Evolutionary conservation across 1,139 yeast species (phyloP).

Genomic region (Trichomonascaceae sp.): DNA sequence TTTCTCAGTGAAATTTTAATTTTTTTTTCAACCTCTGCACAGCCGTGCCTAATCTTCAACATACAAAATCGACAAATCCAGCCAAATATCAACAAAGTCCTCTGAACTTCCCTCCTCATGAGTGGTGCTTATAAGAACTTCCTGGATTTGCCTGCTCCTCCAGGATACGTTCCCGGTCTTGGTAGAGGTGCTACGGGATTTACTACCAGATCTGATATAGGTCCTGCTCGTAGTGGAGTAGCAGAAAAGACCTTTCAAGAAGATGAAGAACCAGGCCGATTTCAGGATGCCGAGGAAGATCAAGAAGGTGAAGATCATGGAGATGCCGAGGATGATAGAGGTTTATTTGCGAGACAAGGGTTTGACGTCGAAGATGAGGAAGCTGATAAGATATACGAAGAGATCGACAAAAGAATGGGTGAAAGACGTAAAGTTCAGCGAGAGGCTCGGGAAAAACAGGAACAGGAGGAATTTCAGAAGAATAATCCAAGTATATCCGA

Average conservation of each 20-base stretch:
- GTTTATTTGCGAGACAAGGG: constrained; percentile 29
- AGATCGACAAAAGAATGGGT: constrained; percentile 54
- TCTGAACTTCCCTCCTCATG: not conserved
- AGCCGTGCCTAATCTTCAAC: constrained; percentile 13
- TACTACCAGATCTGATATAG: constrained; percentile 76
- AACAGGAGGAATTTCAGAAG: constrained; percentile 23
- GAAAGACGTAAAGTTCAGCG: constrained; percentile 36
- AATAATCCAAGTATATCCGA: constrained; percentile 33
- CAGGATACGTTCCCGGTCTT: constrained; percentile 84
- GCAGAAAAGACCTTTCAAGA: constrained; percentile 37
- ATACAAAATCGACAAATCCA: no score
- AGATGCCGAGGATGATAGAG: constrained; percentile 38
- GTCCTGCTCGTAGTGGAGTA: constrained; percentile 39
- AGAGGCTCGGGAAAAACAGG: constrained; percentile 30
- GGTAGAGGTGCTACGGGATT: constrained; percentile 97
- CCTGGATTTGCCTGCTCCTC: constrained; percentile 81
- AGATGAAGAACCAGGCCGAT: constrained; percentile 32
- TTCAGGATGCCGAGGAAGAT: constrained; percentile 36
- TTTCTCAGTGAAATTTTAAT: not conserved
- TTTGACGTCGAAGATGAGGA: constrained; percentile 53
- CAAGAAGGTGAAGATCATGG: constrained; percentile 28
- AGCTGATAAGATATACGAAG: constrained; percentile 65
- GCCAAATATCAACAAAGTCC: no score
- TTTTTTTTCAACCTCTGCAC: not conserved
- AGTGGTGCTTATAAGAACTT: constrained; percentile 34